A percentile compares a stretch with the other conserved stretches of the same genome.
Conservation (phyloP, 2,329 filamentous ascomycete species). For the Penicillium hordei region DNA sequence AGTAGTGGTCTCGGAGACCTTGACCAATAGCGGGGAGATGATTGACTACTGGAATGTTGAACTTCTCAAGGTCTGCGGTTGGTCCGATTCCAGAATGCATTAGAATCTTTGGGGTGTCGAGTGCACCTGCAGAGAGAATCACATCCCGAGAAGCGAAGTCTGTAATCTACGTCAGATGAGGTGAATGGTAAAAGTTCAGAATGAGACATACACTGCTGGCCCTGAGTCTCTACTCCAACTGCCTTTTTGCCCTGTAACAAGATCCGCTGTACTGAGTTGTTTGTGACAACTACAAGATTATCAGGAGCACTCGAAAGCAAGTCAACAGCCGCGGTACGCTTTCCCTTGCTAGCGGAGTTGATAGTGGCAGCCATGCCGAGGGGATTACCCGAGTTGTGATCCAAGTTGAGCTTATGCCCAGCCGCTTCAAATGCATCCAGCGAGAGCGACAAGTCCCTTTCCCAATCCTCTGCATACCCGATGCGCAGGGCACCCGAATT, state of each 20-base stretch:
- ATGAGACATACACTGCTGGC: conserved; percentile 40
- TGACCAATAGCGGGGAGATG: conserved; percentile 47
- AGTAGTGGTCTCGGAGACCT: conserved; percentile 48
- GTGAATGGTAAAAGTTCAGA: neutral
- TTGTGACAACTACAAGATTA: conserved; percentile 56
- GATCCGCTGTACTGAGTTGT: conserved; percentile 50
- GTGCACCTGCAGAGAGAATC: conserved; percentile 41
- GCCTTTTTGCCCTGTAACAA: conserved; percentile 49
- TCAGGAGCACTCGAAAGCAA: conserved; percentile 46
- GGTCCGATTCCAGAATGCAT: conserved; percentile 53
- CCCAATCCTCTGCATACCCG: conserved; percentile 51
- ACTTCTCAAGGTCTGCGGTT: conserved; percentile 40
- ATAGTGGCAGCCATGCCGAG: conserved; percentile 55
- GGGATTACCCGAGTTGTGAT: conserved; percentile 60
- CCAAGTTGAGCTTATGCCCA: conserved; percentile 52
- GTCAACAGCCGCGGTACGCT: conserved; percentile 54
- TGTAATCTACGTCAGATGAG: conserved; percentile 3
- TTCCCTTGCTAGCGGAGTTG: conserved; percentile 50
- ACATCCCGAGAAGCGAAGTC: conserved; percentile 41
- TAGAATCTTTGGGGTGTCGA: conserved; percentile 45
- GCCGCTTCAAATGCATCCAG: conserved; percentile 51
- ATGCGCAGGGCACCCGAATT: conserved; percentile 50
- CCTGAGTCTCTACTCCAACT: conserved; percentile 47
- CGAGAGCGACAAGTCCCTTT: conserved; percentile 49
- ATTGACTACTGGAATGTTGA: conserved; percentile 44